These are phyloP conservation scores for Ascochyta koolunga DNA, from an alignment of 2,329 filamentous ascomycete genomes.

Conservation along the genomic window DNA sequence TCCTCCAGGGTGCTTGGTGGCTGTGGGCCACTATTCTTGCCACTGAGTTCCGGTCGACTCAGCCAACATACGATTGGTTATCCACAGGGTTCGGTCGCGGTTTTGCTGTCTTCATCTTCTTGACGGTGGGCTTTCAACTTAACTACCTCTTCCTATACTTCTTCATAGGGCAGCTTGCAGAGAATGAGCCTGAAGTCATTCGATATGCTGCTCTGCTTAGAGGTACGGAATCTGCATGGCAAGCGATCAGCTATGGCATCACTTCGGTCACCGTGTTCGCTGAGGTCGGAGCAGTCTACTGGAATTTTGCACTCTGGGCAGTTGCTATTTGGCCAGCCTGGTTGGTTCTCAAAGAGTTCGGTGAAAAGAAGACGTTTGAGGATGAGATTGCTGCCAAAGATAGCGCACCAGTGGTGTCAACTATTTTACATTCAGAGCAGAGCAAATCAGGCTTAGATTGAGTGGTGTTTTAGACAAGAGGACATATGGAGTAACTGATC, in stretches of 20 bases:
- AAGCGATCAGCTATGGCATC: slow-evolving; percentile 74
- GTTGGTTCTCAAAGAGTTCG: slow-evolving; percentile 67
- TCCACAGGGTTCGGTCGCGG: slow-evolving; percentile 67
- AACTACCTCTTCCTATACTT: slow-evolving; percentile 81
- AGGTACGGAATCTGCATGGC: slow-evolving; percentile 74
- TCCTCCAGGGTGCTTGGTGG: slow-evolving; percentile 73
- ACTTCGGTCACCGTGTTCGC: slow-evolving; percentile 67
- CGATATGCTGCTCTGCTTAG: slow-evolving; percentile 71
- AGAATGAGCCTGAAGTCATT: slow-evolving; percentile 67
- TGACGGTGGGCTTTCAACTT: slow-evolving; percentile 71
- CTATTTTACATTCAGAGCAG: background rate
- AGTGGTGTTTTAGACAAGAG: background rate
- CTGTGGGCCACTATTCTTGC: slow-evolving; percentile 71
- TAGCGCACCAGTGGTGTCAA: background rate
- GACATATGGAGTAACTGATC: background rate
- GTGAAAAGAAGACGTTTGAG: slow-evolving; percentile 32
- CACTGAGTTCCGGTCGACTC: slow-evolving; percentile 62
- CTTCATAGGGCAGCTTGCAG: slow-evolving; percentile 69
- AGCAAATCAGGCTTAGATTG: background rate
- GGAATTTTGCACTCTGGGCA: slow-evolving; percentile 74
- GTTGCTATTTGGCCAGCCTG: slow-evolving; percentile 69
- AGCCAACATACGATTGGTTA: slow-evolving; percentile 70
- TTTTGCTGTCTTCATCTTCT: slow-evolving; percentile 71
- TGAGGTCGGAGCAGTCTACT: slow-evolving; percentile 69
- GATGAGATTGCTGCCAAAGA: slow-evolving; percentile 3